Base-by-base conservation (phyloP, 176 grass and related monocot genomes). In the Calamus simplicifolius region DNA sequence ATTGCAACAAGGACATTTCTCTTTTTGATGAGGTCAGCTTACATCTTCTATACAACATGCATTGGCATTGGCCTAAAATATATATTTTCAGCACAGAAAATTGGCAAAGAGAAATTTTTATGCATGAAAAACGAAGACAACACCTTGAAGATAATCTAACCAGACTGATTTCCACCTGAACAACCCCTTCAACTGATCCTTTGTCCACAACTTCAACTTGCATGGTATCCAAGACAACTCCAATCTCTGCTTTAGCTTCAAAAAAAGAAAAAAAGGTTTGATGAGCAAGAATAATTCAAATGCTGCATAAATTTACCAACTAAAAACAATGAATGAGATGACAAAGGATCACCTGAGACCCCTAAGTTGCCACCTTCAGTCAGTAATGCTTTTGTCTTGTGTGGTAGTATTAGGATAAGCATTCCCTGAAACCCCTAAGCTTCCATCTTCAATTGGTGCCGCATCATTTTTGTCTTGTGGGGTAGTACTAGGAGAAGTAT, bases 11-110 rank as follows among this genome's bases (percentile, higher is more conserved):
- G 8, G 35, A 43, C 35, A 43, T 43, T 43, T 43, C 35, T 43
- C 35, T 43, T 43, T 10, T 6, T 43, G 7, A 43, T 6, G 8
- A 43, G 54, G 71, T 67, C 18, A 67, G 15, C 59, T 75, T 66
- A 43, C 17, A 8, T 68, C 21, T 72, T 76, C 68, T 83, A 77
- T 83, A 83, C 74, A 83, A 50, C 68, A 57, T 61, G 54, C 52
- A 61, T 29, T 57, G 12, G 28, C 28, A n/a, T 30, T 60, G 58
- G 28, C 28, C 17, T 29, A 18, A 60, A 60, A 28, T 17, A 60
- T 13, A 16, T 13, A 16, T 29, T 60, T 29, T 28, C 5, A 3
- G 58, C 28, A 2, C 59, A 64, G 13, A 72, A 56, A 75, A 75
- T 79, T 48, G 48, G 67, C 71, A 52, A 52, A 25, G 61, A 38